These are phyloP conservation scores for Microdochium trichocladiopsis DNA, from an alignment of 2,329 filamentous ascomycete species.

Conservation along the genomic window DNA sequence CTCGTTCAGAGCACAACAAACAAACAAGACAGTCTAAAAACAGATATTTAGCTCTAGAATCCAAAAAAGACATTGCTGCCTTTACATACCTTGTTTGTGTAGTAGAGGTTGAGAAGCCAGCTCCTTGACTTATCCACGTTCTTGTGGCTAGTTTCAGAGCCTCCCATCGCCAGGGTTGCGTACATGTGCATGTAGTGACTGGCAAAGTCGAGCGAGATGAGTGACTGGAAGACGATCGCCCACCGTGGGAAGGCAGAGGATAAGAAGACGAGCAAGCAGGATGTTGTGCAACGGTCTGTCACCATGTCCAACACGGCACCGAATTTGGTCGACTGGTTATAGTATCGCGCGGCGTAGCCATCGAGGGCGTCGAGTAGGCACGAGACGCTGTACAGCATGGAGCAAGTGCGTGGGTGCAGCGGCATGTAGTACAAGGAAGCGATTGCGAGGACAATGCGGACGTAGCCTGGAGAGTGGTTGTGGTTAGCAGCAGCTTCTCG, in stretches of 20 bases:
- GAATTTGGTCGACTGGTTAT: conserved; percentile 88
- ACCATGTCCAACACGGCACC: conserved; percentile 98
- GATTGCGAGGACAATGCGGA: conserved; percentile 71
- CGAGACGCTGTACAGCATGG: conserved; percentile 83
- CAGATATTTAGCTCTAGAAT: conserved; percentile 1
- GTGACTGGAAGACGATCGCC: conserved; percentile 86
- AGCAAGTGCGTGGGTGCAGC: conserved; percentile 92
- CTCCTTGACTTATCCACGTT: conserved; percentile 82
- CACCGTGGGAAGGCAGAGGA: conserved; percentile 91
- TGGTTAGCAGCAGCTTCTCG: conserved; percentile 2
- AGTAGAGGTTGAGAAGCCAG: conserved; percentile 90
- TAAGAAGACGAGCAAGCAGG: conserved; percentile 90
- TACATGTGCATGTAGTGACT: conserved; percentile 99
- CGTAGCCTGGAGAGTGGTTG: conserved; percentile 59
- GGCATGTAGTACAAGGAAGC: conserved; percentile 99
- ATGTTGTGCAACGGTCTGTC: conserved; percentile 93
- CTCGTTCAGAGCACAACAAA: conserved; percentile 87
- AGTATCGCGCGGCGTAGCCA: conserved; percentile 84
- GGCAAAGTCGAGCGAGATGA: conserved; percentile 88
- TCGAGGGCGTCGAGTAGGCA: conserved; percentile 94
- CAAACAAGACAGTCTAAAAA: conserved; percentile 75
- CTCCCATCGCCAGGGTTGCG: conserved; percentile 82
- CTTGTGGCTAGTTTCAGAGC: conserved; percentile 79
- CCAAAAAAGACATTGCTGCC: neutral
- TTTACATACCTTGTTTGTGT: conserved; percentile 80